Evolutionary conservation across 1,139 yeast genomes (phyloP).

Genomic region (Lodderomyces oxycetoniae): DNA sequence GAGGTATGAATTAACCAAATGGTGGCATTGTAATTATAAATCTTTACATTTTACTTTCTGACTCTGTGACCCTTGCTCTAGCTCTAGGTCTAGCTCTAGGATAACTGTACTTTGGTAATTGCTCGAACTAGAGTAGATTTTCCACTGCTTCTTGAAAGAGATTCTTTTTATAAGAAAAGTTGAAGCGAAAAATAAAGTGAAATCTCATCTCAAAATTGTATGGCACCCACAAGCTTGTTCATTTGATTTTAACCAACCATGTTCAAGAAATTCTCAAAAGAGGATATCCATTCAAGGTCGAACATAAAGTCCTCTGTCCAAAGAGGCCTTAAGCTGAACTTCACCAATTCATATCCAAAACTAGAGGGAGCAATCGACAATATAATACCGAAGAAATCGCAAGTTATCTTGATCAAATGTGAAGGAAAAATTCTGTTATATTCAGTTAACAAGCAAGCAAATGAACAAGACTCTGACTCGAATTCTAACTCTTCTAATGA

Average conservation of each 20-base stretch:
- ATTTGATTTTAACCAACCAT: conserved; percentile 24
- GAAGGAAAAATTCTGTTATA: conserved; percentile 84
- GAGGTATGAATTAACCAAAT: conserved; percentile 36
- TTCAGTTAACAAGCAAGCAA: conserved; percentile 29
- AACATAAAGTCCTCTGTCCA: conserved; percentile 91
- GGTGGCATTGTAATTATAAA: conserved; percentile 71
- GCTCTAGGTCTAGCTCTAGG: no score
- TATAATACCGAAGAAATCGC: conserved; percentile 88
- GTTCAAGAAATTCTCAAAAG: conserved; percentile 74
- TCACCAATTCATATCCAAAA: conserved; percentile 66
- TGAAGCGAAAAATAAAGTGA: no score
- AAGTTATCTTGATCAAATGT: conserved; percentile 75
- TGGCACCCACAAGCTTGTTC: no score
- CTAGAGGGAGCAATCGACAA: conserved; percentile 75
- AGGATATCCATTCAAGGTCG: conserved; percentile 84
- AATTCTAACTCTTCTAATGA: conserved; percentile 7
- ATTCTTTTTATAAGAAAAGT: no score
- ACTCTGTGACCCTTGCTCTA: conserved; percentile 1
- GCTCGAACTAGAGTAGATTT: no score
- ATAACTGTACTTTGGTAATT: no score
- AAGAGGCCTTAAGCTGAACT: conserved; percentile 70
- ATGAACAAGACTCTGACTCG: conserved; percentile 45
- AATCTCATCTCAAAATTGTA: no score
- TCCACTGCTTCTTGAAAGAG: no score
- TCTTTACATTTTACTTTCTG: conserved; percentile 41